Evolutionary conservation across 257 asterid species (phyloP).

Genomic region (Linaria vulgaris): DNA sequence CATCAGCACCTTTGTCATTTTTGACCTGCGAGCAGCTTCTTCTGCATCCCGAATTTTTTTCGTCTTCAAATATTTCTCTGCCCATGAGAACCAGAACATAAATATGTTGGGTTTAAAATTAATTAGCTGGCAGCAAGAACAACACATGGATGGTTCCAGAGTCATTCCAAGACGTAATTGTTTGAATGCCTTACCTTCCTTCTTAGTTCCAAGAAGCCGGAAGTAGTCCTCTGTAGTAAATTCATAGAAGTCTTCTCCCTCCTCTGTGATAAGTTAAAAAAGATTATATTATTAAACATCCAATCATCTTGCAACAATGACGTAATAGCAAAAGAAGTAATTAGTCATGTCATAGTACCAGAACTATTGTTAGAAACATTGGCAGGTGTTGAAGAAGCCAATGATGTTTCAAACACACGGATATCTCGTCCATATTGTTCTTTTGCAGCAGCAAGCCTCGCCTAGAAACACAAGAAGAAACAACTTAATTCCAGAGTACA

Average conservation of each 20-base stretch:
- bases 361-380: slow-evolving; percentile 55
- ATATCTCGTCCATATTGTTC: slow-evolving; percentile 80
- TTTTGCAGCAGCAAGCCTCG: slow-evolving; percentile 76
- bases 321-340: slow-evolving; percentile 12
- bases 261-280: slow-evolving; percentile 45
- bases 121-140: slow-evolving; percentile 11
- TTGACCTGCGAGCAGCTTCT: slow-evolving; percentile 83
- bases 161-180: slow-evolving; percentile 4
- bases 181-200: slow-evolving; percentile 60
- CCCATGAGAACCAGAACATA: slow-evolving; percentile 20
- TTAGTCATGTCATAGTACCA: too few relatives aligned
- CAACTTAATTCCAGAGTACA: slow-evolving; percentile 18
- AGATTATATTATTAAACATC: slow-evolving; percentile 3
- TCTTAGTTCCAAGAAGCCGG: slow-evolving; percentile 70
- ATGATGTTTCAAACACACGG: slow-evolving; percentile 70
- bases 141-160: slow-evolving; percentile 11
- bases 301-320: slow-evolving; percentile 8
- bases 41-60: slow-evolving; percentile 86
- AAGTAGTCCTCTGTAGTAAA: slow-evolving; percentile 88
- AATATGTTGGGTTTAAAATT: slow-evolving; percentile 13
- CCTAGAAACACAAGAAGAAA: slow-evolving; percentile 40
- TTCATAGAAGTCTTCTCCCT: slow-evolving; percentile 82
- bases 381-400: slow-evolving; percentile 48
- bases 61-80: slow-evolving; percentile 83
- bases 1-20: slow-evolving; percentile 74